Base-by-base conservation (phyloP, 805 yeast genomes). In the Pichia membranifaciens region DNA sequence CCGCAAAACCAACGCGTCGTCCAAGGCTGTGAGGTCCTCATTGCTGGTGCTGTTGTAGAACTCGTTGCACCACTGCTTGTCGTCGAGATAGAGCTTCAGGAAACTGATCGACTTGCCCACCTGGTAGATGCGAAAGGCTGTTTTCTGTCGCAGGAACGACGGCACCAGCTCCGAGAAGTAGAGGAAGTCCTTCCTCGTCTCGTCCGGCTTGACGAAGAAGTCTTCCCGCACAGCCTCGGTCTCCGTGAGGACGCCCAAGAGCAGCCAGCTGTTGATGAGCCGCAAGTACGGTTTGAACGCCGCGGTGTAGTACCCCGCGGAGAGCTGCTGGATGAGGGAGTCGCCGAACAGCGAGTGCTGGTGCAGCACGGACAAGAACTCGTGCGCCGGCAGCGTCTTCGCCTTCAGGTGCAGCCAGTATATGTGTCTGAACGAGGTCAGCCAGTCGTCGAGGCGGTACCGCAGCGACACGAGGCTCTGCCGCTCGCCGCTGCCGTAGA, bases 91-190 rank as follows among this genome's bases (percentile, higher is more conserved):
- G 10, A 16, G n/a, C 40, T 48, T 48, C 3, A 48, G 18, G 29
- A 21, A 90, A 9, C 78, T 71, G 5, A 82, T 66, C 6, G 86
- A 76, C 51, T 83, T 81, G 0, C 99, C 99, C 17, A 84, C 79
- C 43, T 82, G 80, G 54, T 69, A 79, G 5, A 82, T 72, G 48
- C 73, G 69, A 21, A 64, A 56, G 3, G 80, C 73, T 2, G 71
- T 56, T 13, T 62, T 60, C 5, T 53, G 53, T 2, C 72, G 53
- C 31, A 79, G 59, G 52, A 78, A 77, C 7, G 51, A 44, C 0
- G 87, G 86, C 4, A 73, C 67, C 37, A 66, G 69, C 0, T 28
- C n/a, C 60, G 21, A n/a, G 22, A 28, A 32, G 25, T 17, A 41
- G 12, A 17, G 7, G 32, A 15, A 23, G 17, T 21, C 17, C 15